Conservation (phyloP, 2,329 filamentous ascomycete genomes). For the Trichoderma hamatum region DNA sequence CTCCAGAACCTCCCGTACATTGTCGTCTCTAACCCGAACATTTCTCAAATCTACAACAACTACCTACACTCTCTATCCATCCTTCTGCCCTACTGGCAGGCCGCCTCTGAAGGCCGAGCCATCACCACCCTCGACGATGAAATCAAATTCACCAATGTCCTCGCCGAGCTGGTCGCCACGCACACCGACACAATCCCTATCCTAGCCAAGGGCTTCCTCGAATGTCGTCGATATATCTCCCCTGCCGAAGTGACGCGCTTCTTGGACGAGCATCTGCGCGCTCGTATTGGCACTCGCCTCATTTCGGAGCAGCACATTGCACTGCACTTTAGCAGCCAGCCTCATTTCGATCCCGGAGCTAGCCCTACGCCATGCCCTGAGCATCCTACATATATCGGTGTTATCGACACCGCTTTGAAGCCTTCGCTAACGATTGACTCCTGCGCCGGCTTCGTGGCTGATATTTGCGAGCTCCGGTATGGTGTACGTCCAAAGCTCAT, state of each 20-base stretch:
- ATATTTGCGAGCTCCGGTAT: slow-evolving; percentile 96
- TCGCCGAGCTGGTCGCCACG: slow-evolving; percentile 93
- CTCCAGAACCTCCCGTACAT: slow-evolving; percentile 94
- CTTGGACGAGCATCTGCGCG: slow-evolving; percentile 89
- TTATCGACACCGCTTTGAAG: slow-evolving; percentile 87
- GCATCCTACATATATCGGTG: slow-evolving; percentile 77
- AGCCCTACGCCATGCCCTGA: slow-evolving; percentile 55
- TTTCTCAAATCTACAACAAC: slow-evolving; percentile 92
- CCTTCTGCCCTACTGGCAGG: slow-evolving; percentile 74
- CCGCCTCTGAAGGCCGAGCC: slow-evolving; percentile 46
- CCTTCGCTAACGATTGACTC: slow-evolving; percentile 80
- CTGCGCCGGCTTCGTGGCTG: slow-evolving; percentile 88
- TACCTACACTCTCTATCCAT: slow-evolving; percentile 93
- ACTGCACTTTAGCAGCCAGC: slow-evolving; percentile 72
- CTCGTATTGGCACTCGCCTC: slow-evolving; percentile 88
- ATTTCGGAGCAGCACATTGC: slow-evolving; percentile 97
- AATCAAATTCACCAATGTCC: slow-evolving; percentile 85
- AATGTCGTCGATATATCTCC: slow-evolving; percentile 88
- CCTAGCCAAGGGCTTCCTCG: slow-evolving; percentile 87
- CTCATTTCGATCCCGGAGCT: slow-evolving; percentile 63
- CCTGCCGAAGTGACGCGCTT: slow-evolving; percentile 84
- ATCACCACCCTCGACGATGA: slow-evolving; percentile 76
- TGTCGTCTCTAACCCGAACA: slow-evolving; percentile 95
- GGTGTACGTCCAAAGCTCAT: slow-evolving; percentile 79
- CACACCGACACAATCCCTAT: slow-evolving; percentile 94